These are phyloP conservation scores for Salix suchowensis DNA, from an alignment of 345 rosid species.

Conservation along the genomic window DNA sequence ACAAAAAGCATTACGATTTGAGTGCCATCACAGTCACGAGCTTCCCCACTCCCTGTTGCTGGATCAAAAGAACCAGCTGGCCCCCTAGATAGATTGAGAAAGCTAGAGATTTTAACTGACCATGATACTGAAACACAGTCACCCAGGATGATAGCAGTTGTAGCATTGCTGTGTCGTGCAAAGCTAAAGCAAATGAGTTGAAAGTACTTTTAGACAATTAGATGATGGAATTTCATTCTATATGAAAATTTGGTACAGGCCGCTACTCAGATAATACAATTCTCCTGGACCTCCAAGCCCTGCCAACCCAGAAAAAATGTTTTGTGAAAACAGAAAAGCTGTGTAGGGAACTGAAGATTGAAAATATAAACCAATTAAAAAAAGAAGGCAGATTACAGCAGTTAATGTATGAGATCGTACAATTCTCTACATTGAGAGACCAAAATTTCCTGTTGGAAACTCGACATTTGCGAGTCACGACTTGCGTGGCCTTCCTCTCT, in stretches of 20 bases:
- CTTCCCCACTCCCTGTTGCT: too few relatives aligned
- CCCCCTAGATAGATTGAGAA: too few relatives aligned
- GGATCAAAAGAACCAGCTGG: too few relatives aligned
- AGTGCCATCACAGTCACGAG: too few relatives aligned
- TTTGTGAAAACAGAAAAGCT: neutral
- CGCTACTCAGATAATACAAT: neutral
- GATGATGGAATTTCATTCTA: conserved; percentile 1
- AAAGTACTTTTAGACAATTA: neutral
- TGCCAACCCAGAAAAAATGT: neutral
- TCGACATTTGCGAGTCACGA: conserved; percentile 15
- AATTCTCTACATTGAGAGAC: conserved; percentile 19
- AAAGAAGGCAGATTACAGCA: conserved; percentile 4
- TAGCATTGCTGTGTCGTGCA: too few relatives aligned
- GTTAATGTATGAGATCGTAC: conserved; percentile 5
- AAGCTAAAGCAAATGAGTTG: neutral
- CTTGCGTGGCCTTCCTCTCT: conserved; percentile 79
- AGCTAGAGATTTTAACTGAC: too few relatives aligned
- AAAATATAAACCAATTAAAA: neutral
- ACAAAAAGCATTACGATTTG: too few relatives aligned
- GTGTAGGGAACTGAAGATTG: neutral
- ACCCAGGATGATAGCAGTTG: too few relatives aligned
- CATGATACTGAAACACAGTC: too few relatives aligned
- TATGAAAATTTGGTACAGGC: conserved; percentile 1
- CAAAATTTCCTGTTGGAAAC: conserved; percentile 16
- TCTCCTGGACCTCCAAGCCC: neutral